Base-by-base conservation (phyloP, 2,329 filamentous ascomycete species). In the Chaetomium strumarium region DNA sequence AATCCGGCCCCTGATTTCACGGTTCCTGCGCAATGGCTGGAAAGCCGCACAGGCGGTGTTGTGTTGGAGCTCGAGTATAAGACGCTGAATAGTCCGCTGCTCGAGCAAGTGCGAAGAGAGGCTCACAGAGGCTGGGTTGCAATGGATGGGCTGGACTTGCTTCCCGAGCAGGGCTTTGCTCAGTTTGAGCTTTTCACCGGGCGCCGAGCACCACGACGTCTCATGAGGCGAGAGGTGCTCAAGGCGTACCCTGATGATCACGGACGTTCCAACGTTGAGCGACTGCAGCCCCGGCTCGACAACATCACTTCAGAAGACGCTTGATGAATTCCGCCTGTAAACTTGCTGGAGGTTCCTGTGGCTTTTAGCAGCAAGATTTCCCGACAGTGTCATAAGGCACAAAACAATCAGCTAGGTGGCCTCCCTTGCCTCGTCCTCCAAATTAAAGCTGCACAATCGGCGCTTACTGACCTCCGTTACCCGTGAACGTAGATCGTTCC, bases 121-220 rank as follows among this genome's bases (percentile, higher is more conserved):
- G 73, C 80, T 17, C 71, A 81, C 51, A 72, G 77, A 58, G 77
- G 86, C 38, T 91, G 86, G 86, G 83, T 90, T 0, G 76, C 86
- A 16, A 80, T 90, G 67, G 85, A 90, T 62, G 87, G 87, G 0
- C 71, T 91, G 12, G 86, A 91, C 60, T 75, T 90, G 43, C 68
- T 92, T 13, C 85, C 85, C 0, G 88, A 91, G 65, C 87, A 91
- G 64, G 88, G 85, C 0, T 88, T 88, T 67, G 86, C 87, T 1
- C 87, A 91, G 62, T 92, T 91, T 63, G 88, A 92, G 67, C 69
- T 91, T 2, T 89, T 91, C 65, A 90, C 87, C 0, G 87, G 86
- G 0, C 75, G 84, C 46, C 77, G 83, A 60, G 84, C 85, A 10
- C 85, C 85, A 8, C 77, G 86, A 24, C 72, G 80, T 41, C 67